Evolutionary conservation across 1,139 yeast genomes (phyloP), one percentile per base, ranked within the genome.

Genomic region (Hansenula lynferdii): DNA sequence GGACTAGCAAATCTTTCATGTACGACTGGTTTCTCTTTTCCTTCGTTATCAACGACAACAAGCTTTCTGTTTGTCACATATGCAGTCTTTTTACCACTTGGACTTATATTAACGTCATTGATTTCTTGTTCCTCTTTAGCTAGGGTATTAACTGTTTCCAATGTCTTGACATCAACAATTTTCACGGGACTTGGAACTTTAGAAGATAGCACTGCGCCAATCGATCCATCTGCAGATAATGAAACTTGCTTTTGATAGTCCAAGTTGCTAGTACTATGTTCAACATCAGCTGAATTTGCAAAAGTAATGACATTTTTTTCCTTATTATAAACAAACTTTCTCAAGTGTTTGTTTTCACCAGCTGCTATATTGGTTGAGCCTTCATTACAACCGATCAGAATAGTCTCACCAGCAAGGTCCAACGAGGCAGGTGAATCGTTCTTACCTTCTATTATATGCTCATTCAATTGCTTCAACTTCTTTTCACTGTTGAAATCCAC

Each of bases 391-490:
- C 95, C 95, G 38, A 85, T 70, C 41, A 85, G 64, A 17, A 87
- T 75, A 8, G 69, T 56, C 38, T 70, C 71, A 34, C 68, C 66
- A 25, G 72, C 70, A 29, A 68, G 65, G 50, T 80, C 92, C 38
- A 85, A 53, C 34, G 87, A 78, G 56, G 83, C 82, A 6, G 94
- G 94, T 5, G 85, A 77, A 56, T 84, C 94, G 47, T 82, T 89
- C 39, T 73, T 71, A 14, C 75, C 66, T 7, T 79, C 77, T 44
- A 84, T 61, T 1, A 72, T 69, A 48, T 80, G 70, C 51, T 84
- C 92, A 44, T 87, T 65, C 51, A 72, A 78, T 48, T 77, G 65
- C 52, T 77, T 83, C 40, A 83, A 58, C 17, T 72, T 67, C 43
- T 78, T 72, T 21, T 49, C 55, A 15, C 10, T 16, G 45, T 72